A percentile compares a stretch with the other conserved stretches of the same genome.
phyloP scores from a whole-genome alignment of 2,329 filamentous ascomycete species.

The Uncinocarpus reesii region DNA sequence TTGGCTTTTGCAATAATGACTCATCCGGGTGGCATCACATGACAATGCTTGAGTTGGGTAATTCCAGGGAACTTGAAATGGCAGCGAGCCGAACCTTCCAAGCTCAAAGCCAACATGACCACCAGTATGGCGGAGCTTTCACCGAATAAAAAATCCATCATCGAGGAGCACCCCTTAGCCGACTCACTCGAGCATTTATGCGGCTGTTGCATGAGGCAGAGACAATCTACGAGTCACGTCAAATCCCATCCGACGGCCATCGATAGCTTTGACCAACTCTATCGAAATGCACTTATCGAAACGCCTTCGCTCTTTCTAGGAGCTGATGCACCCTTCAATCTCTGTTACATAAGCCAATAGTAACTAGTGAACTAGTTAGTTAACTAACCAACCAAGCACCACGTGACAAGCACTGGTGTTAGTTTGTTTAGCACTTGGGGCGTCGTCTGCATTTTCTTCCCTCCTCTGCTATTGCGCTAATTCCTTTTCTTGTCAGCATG shows the following conservation, averaged over 20 bases:
- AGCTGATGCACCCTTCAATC: slow-evolving; percentile 12
- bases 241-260: slow-evolving; percentile 5
- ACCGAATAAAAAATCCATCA: slow-evolving; percentile 8
- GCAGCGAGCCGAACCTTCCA: neutral
- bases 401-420: too few relatives aligned
- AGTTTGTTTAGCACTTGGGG: too few relatives aligned
- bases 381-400: too few relatives aligned
- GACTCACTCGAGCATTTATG: slow-evolving; percentile 4
- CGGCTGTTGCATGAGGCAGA: slow-evolving; percentile 10
- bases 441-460: too few relatives aligned
- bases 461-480: too few relatives aligned
- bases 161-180: slow-evolving; percentile 9
- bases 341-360: too few relatives aligned
- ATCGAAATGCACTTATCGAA: slow-evolving; percentile 9
- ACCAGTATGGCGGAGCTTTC: slow-evolving; percentile 10
- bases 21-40: neutral
- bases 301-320: slow-evolving; percentile 8
- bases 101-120: neutral
- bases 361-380: too few relatives aligned
- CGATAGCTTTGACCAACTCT: slow-evolving; percentile 8
- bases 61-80: neutral
- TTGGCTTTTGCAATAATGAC: neutral
- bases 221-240: slow-evolving; percentile 4
- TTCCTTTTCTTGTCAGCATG: neutral
- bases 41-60: neutral